Percentiles rank a stretch among this genome's conserved stretches.
Conservation (phyloP, 371 early-diverging fungal species). For the Mortierella sp. region DNA sequence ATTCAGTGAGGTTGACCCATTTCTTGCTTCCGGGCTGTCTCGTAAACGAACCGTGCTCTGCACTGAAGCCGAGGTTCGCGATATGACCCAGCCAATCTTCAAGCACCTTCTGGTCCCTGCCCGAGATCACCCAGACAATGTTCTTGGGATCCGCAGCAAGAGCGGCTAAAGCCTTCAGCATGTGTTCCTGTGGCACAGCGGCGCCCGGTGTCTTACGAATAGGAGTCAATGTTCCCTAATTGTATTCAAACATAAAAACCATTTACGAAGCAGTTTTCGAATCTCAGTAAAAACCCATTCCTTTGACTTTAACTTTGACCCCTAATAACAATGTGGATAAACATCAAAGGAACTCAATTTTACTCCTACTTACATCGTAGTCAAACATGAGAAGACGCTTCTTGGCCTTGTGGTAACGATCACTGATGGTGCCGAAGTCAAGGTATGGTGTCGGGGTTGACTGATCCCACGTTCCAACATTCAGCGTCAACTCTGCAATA, state of each 20-base stretch:
- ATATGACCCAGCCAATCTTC: slow-evolving; percentile 89
- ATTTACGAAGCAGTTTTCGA: no score
- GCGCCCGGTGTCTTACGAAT: slow-evolving; percentile 76
- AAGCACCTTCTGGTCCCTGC: slow-evolving; percentile 87
- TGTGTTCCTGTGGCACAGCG: slow-evolving; percentile 72
- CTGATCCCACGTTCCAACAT: slow-evolving; percentile 62
- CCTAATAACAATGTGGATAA: no score
- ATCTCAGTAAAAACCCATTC: no score
- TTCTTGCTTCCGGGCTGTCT: slow-evolving; percentile 64
- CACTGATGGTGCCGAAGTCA: slow-evolving; percentile 58
- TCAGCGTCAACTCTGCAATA: slow-evolving; percentile 66
- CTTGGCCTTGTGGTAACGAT: slow-evolving; percentile 65
- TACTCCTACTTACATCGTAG: slow-evolving; percentile 76
- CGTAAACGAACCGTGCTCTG: slow-evolving; percentile 81
- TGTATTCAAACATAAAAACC: background rate
- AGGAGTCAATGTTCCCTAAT: slow-evolving; percentile 84
- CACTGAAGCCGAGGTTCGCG: slow-evolving; percentile 77
- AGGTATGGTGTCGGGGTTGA: slow-evolving; percentile 77
- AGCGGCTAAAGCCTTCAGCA: slow-evolving; percentile 71
- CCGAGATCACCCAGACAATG: slow-evolving; percentile 93
- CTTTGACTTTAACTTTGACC: no score
- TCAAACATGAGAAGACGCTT: slow-evolving; percentile 87
- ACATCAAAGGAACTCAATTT: no score
- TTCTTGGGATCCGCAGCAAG: slow-evolving; percentile 84
- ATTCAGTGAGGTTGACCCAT: slow-evolving; percentile 85